Base-by-base conservation (phyloP, 1,284 basidiomycete species). In the Cryptococcus jaspeensis region DNA sequence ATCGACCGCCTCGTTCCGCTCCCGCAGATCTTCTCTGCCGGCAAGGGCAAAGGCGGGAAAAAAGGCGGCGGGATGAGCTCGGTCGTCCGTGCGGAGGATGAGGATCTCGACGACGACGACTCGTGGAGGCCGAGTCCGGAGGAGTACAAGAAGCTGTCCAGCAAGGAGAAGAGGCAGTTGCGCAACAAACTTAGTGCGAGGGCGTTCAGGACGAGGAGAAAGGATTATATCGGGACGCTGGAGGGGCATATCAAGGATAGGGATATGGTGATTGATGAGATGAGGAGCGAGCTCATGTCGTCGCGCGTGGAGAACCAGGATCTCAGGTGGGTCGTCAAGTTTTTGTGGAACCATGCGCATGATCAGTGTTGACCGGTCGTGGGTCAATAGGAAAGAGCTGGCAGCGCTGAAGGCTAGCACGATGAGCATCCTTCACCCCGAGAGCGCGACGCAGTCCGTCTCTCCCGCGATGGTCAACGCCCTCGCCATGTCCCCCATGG, bases 121-220 rank as follows among this genome's bases (percentile, higher is more conserved):
- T 72, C 70, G 39, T 79, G 77, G 77, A 61, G 77, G 56, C 77
- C 77, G 3, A 73, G 69, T 12, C 88, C 92, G 0, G 93, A 97
- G 67, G 92, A 95, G 67, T 97, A 97, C 81, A 88, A 90, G 78
- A 96, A 92, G 79, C 89, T 99, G 82, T 86, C 85, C 18, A 89
- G 86, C 73, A 98, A 97, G 80, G 94, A 98, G 80, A 98, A 98
- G 79, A 81, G 95, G 16, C 95, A 98, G 77, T 81, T 98, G 40
- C 80, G 95, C 56, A 98, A 98, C 81, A 98, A 98, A 85, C 94
- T 98, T 62, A 90, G 87, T 65, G 95, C 95, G 1, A 82, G 94
- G 58, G 96, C 95, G 73, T 97, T 98, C 81, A 83, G 95, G 32
- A 90, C 93, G 37, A 82, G 94, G 45, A 83, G 93, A 77, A 97